A percentile compares a stretch with the other conserved stretches of the same genome.
These are phyloP conservation scores for Erigeron philadelphicus DNA, from an alignment of 140 eudicot species.

Conservation along the genomic window DNA sequence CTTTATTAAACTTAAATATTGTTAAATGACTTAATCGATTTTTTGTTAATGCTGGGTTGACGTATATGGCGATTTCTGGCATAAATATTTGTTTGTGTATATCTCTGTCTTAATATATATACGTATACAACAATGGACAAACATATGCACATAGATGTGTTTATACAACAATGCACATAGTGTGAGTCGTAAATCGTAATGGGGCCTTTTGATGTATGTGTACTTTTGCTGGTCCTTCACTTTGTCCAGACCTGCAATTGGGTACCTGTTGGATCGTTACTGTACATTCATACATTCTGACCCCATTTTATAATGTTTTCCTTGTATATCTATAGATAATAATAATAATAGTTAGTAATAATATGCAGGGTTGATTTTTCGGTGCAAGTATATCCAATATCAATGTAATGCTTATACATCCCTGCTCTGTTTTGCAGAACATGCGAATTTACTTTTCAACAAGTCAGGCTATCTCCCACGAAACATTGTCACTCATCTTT, in stretches of 20 bases:
- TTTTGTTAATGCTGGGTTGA: too few relatives aligned
- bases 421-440: slow-evolving; percentile 42
- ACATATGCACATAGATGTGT: not conserved
- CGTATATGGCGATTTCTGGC: too few relatives aligned
- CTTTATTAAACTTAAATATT: too few relatives aligned
- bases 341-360: too few relatives aligned
- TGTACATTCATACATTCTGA: not conserved
- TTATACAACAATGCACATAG: not conserved
- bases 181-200: not conserved
- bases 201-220: not conserved
- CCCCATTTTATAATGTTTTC: not conserved
- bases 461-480: slow-evolving; percentile 41
- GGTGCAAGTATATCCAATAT: not conserved
- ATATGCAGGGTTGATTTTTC: not conserved
- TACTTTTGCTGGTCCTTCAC: not conserved
- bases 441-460: slow-evolving; percentile 61
- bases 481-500: slow-evolving; percentile 42
- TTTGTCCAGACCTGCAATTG: not conserved
- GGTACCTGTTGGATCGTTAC: not conserved
- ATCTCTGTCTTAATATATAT: not conserved
- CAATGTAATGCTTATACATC: not conserved
- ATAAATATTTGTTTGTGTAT: not conserved
- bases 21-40: too few relatives aligned
- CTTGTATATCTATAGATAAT: not conserved
- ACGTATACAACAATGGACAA: not conserved